phyloP scores from a whole-genome alignment of 2,329 filamentous ascomycete genomes.

The Cercospora berteroae region DNA sequence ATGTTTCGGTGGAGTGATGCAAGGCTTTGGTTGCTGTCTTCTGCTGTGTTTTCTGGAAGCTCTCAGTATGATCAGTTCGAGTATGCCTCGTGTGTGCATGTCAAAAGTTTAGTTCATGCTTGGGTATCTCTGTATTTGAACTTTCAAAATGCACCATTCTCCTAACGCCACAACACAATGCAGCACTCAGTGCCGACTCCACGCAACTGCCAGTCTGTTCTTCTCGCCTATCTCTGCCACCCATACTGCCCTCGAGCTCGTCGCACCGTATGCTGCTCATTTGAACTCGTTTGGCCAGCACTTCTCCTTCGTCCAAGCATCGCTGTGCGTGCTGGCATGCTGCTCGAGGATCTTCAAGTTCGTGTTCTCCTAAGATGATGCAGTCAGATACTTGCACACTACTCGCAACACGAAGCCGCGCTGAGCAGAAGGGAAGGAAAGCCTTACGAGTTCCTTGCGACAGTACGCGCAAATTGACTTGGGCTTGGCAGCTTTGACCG shows the following conservation, averaged over 20 bases:
- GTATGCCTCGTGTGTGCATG: not conserved
- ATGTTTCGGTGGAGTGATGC: not conserved
- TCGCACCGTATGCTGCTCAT: not conserved
- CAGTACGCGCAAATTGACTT: constrained; percentile 43
- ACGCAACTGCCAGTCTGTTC: not conserved
- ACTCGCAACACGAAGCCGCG: not conserved
- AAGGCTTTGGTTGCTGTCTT: not conserved
- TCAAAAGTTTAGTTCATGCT: not conserved
- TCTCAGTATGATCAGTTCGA: not conserved
- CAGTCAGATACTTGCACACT: not conserved
- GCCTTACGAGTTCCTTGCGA: constrained; percentile 32
- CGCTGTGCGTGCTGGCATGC: constrained; percentile 54
- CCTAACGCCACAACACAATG: not conserved
- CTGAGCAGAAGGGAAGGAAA: not conserved
- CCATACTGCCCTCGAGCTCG: not conserved
- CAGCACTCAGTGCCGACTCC: not conserved
- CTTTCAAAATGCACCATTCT: not conserved
- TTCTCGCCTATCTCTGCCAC: not conserved
- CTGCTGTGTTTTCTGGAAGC: not conserved
- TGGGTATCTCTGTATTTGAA: constrained; percentile 7
- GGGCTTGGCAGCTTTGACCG: constrained; percentile 55
- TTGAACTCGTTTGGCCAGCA: constrained; percentile 52
- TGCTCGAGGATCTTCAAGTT: constrained; percentile 53
- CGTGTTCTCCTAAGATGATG: constrained; percentile 42
- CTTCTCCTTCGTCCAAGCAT: constrained; percentile 58